A percentile compares a stretch with the other conserved stretches of the same genome.
These are phyloP conservation scores for Flaveria bidentis DNA, from an alignment of 129 eudicot species.

Conservation along the genomic window DNA sequence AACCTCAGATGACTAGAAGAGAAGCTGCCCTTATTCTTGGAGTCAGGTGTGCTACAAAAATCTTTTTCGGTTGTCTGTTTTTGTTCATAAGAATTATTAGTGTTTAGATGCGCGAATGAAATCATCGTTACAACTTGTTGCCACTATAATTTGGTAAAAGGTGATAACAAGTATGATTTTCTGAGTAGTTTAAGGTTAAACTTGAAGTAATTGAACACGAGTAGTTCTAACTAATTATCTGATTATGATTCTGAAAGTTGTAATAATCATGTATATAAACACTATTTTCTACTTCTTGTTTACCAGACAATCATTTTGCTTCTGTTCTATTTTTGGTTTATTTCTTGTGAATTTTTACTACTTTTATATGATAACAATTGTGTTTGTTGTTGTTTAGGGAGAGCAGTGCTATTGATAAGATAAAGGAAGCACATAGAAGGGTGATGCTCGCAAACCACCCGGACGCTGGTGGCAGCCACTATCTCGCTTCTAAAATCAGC, in stretches of 20 bases:
- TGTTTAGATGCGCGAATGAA: neutral
- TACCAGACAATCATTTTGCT: neutral
- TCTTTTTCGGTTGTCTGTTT: neutral
- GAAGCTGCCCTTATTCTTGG: slow-evolving; percentile 97
- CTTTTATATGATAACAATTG: neutral
- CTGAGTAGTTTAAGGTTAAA: neutral
- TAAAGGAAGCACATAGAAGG: slow-evolving; percentile 73
- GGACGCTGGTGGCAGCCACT: slow-evolving; percentile 79
- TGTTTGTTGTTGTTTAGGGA: slow-evolving; percentile 42
- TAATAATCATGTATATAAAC: neutral
- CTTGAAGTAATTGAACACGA: neutral
- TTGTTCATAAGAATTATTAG: neutral
- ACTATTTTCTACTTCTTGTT: neutral
- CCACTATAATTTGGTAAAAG: neutral
- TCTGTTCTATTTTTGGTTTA: neutral
- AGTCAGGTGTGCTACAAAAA: slow-evolving; percentile 50
- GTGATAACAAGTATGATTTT: neutral
- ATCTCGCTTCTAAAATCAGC: slow-evolving; percentile 74
- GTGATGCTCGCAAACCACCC: slow-evolving; percentile 89
- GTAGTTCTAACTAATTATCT: neutral
- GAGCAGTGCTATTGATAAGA: slow-evolving; percentile 55
- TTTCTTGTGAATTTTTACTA: neutral
- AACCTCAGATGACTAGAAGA: slow-evolving; percentile 80
- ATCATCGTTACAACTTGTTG: neutral
- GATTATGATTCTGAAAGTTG: neutral